Evolutionary conservation across 1,284 basidiomycete genomes (phyloP), one percentile per base, ranked within the genome.

Genomic region (Melampsora americana): DNA sequence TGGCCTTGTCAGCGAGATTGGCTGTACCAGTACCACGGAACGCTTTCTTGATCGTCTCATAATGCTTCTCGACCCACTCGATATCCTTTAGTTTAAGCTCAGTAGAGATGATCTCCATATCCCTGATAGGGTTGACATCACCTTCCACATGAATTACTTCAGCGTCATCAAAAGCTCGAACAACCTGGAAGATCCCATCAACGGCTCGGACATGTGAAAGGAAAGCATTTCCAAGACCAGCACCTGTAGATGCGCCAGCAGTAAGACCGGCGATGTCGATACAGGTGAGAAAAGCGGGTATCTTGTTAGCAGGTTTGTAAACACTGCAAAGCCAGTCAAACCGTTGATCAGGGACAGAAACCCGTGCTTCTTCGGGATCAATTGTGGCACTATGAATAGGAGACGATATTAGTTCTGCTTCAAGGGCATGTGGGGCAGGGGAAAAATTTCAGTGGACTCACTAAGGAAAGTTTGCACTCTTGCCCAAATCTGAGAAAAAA

Each of bases 141-240:
- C 96, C 96, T 84, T 99, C 96, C 80, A 99, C 96, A 84, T 99
- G 96, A 80, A 93, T 98, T 83, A 99, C 94, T 82, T 99, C 96
- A 48, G 93, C 91, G 81, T 99, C 96, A 82, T 98, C 95, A 83
- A 99, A 99, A 7, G 95, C 94, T 46, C 96, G 92, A 75, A 99
- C 90, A 79, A 98, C 90, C 84, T 99, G 96, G 87, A 99, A 99
- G 83, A 99, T 99, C 82, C 96, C 96, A 83, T 99, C 96, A 78
- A 99, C 96, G 30, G 95, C 92, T 77, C 96, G 91, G 67, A 99
- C 95, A 84, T 99, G 93, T 44, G 93, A 94, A 84, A 99, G 86
- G 87, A 99, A 99, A 60, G 93, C 90, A 83, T 99, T 99, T 65
- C 96, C 96, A 66, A 99, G 89, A 84, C 96, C 96, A 72, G 93